Base-by-base conservation (phyloP, 208 protist species). In the Leishmania martiniquensis region DNA sequence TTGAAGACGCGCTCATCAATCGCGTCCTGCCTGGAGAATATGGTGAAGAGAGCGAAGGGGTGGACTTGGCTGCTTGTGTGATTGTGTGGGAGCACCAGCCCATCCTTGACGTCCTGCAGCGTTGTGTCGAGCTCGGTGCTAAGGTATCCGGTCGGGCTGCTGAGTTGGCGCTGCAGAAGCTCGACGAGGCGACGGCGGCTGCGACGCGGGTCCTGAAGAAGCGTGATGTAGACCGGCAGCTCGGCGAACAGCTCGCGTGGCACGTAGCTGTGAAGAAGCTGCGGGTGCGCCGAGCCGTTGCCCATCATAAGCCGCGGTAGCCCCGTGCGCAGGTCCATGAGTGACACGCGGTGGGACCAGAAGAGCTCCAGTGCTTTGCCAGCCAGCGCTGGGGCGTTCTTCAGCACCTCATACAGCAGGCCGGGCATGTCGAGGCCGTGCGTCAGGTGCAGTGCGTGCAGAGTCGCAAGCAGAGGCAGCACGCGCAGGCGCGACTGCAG, bases 401-500 rank as follows among this genome's bases (percentile, higher is more conserved):
- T 96, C 17, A 95, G 66, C 32, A 93, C 87, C 62, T 96, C 93
- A 75, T 95, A 96, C 73, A 95, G 83, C 68, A 95, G 73, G 15
- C 93, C 93, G 5, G 93, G 88, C 78, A 96, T 86, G 80, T 94
- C 89, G 0, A 96, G 80, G 34, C 84, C 75, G 42, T 86, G 81
- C 37, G 82, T 84, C 32, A 91, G 81, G 80, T 96, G 93, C 62
- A 95, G 49, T 10, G 93, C 93, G 71, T 96, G 83, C 60, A 96
- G 81, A 15, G 84, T 86, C 44, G 91, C 72, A 12, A 96, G 72
- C 47, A 95, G 81, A 34, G 93, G 93, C 71, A 96, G 76, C 51
- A 96, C 93, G 51, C 93, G 93, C 68, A 95, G 87, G 34, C 93
- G 89, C 54, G 90, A 90, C 80, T 93, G 90, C 80, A 94, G 84